phyloP scores from a whole-genome alignment of 2,329 filamentous ascomycete species.

The Nigrospora oryzae region DNA sequence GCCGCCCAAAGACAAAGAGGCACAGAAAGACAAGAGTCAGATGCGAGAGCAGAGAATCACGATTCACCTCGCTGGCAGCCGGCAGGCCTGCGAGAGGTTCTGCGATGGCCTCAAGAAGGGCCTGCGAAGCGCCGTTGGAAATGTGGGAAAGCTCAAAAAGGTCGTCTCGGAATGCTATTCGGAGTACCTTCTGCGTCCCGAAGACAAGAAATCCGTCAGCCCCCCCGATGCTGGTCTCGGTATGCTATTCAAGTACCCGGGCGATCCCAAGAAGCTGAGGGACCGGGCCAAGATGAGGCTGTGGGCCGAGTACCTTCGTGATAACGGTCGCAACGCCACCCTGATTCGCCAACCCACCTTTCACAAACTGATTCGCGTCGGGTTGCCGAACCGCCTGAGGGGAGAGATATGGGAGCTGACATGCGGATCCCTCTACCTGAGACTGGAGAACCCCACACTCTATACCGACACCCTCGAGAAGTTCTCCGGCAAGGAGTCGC shows the following conservation, averaged over 20 bases:
- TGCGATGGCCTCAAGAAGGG: slow-evolving; percentile 93
- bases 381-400: slow-evolving; percentile 82
- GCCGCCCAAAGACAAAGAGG: slow-evolving; percentile 31
- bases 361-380: slow-evolving; percentile 93
- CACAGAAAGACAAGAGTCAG: slow-evolving; percentile 29
- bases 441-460: slow-evolving; percentile 75
- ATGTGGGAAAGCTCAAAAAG: slow-evolving; percentile 74
- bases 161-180: slow-evolving; percentile 86
- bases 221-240: slow-evolving; percentile 91
- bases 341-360: slow-evolving; percentile 93
- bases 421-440: slow-evolving; percentile 82
- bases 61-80: slow-evolving; percentile 80
- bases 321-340: slow-evolving; percentile 89
- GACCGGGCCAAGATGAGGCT: slow-evolving; percentile 95
- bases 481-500: slow-evolving; percentile 75
- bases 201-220: slow-evolving; percentile 51
- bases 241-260: slow-evolving; percentile 87
- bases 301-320: slow-evolving; percentile 93
- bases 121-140: slow-evolving; percentile 76
- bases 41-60: slow-evolving; percentile 74
- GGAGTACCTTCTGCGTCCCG: slow-evolving; percentile 64
- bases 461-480: slow-evolving; percentile 80
- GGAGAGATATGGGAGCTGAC: slow-evolving; percentile 96
- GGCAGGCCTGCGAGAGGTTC: slow-evolving; percentile 86
- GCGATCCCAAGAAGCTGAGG: slow-evolving; percentile 85